These are phyloP conservation scores for Leptographium radiaticola DNA, from an alignment of 2,329 filamentous ascomycete species.

Conservation along the genomic window DNA sequence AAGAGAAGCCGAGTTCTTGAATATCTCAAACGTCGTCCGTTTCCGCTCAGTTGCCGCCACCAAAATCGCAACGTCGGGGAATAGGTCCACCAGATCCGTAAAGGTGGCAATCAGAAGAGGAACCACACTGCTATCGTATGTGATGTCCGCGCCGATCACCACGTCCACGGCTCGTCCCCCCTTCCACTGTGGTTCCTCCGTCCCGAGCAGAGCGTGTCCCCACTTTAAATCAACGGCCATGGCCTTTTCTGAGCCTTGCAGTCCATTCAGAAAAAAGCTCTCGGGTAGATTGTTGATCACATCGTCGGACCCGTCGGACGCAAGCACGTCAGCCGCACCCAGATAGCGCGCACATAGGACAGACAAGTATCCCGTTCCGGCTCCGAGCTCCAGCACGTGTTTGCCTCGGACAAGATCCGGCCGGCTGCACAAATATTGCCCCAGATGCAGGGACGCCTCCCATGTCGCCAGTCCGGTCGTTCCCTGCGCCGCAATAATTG, in stretches of 20 bases:
- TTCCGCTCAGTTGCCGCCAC: conserved; percentile 63
- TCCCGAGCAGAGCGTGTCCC: conserved; percentile 46
- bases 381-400: conserved; percentile 57
- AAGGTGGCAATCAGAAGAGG: conserved; percentile 48
- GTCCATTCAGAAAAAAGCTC: conserved; percentile 55
- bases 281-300: conserved; percentile 55
- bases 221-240: conserved; percentile 46
- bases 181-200: conserved; percentile 31
- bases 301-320: conserved; percentile 62
- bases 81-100: conserved; percentile 36
- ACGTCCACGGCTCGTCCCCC: conserved; percentile 33
- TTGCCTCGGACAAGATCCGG: conserved; percentile 34
- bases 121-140: conserved; percentile 55
- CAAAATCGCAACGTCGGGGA: conserved; percentile 37
- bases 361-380: conserved; percentile 64
- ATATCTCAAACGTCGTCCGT: conserved; percentile 51
- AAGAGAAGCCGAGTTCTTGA: conserved; percentile 39
- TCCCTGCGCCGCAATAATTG: conserved; percentile 54
- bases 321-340: conserved; percentile 37
- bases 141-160: conserved; percentile 65
- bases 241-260: conserved; percentile 27
- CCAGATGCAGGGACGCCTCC: conserved; percentile 67
- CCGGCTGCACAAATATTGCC: conserved; percentile 48
- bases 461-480: conserved; percentile 70
- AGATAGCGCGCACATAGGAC: conserved; percentile 61